These are phyloP conservation scores for Musa itinerans DNA, from an alignment of 176 grass and related monocot species.

Conservation along the genomic window DNA sequence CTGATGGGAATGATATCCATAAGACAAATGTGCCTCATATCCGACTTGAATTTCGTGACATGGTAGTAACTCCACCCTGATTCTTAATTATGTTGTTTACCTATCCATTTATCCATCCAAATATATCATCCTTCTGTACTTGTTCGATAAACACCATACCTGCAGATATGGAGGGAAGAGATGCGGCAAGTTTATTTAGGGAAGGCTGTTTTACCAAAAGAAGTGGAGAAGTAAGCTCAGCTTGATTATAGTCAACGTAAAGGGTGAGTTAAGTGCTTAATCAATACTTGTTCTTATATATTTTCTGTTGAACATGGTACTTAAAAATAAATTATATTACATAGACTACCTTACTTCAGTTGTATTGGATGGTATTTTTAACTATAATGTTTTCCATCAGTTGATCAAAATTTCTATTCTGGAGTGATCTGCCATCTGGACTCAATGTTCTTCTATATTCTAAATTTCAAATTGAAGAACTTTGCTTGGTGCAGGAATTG, in stretches of 20 bases:
- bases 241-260: neutral
- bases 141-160: neutral
- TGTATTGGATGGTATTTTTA: too few species aligned
- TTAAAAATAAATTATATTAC: too few species aligned
- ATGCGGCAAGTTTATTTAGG: constrained; percentile 62
- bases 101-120: neutral
- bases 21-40: constrained; percentile 95
- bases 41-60: constrained; percentile 81
- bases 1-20: constrained; percentile 72
- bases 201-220: constrained; percentile 46
- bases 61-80: constrained; percentile 22
- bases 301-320: too few species aligned
- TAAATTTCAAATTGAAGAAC: too few species aligned
- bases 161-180: constrained; percentile 94
- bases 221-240: constrained; percentile 50
- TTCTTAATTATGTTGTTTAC: neutral
- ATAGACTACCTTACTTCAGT: too few species aligned
- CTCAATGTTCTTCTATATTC: too few species aligned
- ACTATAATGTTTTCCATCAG: too few species aligned
- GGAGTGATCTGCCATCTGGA: too few species aligned
- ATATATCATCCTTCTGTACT: neutral
- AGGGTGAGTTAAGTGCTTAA: neutral
- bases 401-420: too few species aligned
- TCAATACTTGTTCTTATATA: too few species aligned
- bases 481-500: too few species aligned